Percentiles rank a stretch among this genome's conserved stretches.
These are phyloP conservation scores for Hanseniaspora valbyensis DNA, from an alignment of 805 yeast genomes.

Conservation along the genomic window DNA sequence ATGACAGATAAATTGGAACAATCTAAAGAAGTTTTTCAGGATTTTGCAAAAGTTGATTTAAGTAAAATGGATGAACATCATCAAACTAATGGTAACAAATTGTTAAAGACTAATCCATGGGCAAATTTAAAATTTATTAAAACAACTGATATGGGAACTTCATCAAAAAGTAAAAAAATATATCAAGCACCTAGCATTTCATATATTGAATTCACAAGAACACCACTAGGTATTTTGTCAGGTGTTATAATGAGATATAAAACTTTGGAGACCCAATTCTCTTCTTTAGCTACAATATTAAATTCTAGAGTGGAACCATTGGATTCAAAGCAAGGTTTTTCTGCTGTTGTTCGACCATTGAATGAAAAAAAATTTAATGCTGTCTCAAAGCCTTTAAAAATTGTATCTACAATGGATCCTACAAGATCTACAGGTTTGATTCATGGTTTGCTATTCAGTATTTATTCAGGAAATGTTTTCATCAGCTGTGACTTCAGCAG, in stretches of 20 bases:
- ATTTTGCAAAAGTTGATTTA: constrained; percentile 49
- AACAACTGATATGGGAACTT: constrained; percentile 77
- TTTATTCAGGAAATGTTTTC: constrained; percentile 73
- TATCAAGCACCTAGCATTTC: constrained; percentile 73
- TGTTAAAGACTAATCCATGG: constrained; percentile 27
- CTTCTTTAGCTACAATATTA: constrained; percentile 55
- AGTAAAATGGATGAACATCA: constrained; percentile 6
- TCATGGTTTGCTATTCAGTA: constrained; percentile 65
- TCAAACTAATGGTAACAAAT: constrained; percentile 19
- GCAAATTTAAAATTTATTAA: constrained; percentile 35
- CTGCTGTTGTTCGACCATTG: constrained; percentile 36
- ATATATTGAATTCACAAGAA: constrained; percentile 81
- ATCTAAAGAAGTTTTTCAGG: constrained; percentile 51
- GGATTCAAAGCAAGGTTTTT: constrained; percentile 40
- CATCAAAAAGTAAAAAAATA: constrained; percentile 45
- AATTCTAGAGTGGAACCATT: constrained; percentile 47
- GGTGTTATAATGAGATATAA: constrained; percentile 91
- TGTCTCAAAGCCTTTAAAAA: constrained; percentile 39
- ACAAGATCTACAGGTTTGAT: constrained; percentile 79
- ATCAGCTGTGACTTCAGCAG: constrained; percentile 62
- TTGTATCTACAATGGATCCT: constrained; percentile 55
- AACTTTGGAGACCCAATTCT: constrained; percentile 81
- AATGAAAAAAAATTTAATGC: constrained; percentile 24
- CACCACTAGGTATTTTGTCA: constrained; percentile 80
- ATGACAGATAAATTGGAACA: constrained; percentile 33